These are phyloP conservation scores for Pugionium dolabratum DNA, from an alignment of 345 rosid genomes.

Conservation along the genomic window DNA sequence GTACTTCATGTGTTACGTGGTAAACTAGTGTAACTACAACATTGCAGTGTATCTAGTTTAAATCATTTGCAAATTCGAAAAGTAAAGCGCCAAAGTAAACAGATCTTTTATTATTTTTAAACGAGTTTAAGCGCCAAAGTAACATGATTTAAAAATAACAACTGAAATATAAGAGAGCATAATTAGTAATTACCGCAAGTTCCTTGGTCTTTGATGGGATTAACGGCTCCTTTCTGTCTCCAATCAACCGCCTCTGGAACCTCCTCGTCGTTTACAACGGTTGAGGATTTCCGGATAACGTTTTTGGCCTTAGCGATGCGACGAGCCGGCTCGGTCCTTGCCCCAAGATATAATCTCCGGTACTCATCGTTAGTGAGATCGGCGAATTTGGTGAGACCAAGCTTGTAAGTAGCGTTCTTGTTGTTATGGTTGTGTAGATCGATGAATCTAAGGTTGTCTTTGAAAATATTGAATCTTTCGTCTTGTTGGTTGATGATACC, in stretches of 20 bases:
- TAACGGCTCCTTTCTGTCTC: constrained; percentile 78
- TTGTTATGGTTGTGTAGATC: constrained; percentile 64
- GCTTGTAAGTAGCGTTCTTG: constrained; percentile 55
- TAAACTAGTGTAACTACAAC: not conserved
- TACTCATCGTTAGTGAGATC: constrained; percentile 88
- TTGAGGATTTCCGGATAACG: constrained; percentile 44
- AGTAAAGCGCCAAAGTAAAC: too few species aligned
- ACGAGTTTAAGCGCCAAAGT: too few species aligned
- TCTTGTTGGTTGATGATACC: constrained; percentile 51
- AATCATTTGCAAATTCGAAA: not conserved
- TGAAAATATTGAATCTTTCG: constrained; percentile 62
- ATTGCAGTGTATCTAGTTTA: not conserved
- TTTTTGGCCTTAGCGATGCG: constrained; percentile 52
- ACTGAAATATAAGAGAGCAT: not conserved
- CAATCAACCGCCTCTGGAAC: constrained; percentile 78
- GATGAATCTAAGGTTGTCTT: constrained; percentile 75
- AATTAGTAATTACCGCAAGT: constrained; percentile 54
- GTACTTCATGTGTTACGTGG: constrained; percentile 1
- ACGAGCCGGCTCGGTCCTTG: constrained; percentile 45
- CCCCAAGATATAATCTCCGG: constrained; percentile 42
- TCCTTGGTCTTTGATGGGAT: constrained; percentile 78
- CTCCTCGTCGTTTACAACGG: constrained; percentile 42
- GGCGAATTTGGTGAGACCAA: constrained; percentile 75
- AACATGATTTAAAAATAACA: too few species aligned
- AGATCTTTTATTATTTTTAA: too few species aligned